Base-by-base conservation (phyloP, 805 yeast species). In the Nadsonia fulvescens region DNA sequence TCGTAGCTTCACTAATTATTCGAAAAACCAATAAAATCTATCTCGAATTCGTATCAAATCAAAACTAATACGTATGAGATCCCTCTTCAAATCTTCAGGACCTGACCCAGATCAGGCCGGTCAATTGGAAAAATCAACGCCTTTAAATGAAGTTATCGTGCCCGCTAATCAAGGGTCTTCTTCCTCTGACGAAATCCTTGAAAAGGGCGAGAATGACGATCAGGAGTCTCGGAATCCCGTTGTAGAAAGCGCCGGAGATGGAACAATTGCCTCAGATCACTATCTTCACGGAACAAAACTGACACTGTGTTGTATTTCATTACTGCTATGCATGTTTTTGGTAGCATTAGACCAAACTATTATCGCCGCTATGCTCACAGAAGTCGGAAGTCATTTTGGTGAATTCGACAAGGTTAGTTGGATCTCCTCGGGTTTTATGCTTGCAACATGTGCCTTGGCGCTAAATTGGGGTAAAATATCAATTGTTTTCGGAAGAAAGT, bases 381-480 rank as follows among this genome's bases (percentile, higher is more conserved):
- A 37, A 20, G 35, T 38, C 18, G 31, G 39, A 5, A 51, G 58
- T 5, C 63, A 65, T 19, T 68, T 70, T 12, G 58, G 62, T 15
- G 53, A 65, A 45, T 50, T 61, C 25, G 56, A 60, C 17, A 51
- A 61, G 11, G n/a, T 27, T 25, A 1, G 21, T 25, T 3, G 29
- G 29, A 4, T 27, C 21, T 49, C 56, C n/a, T 38, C 53, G 12
- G 40, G 40, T n/a, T 70, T 79, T 78, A 68, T 73, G 4, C 75
- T 76, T 3, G 66, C 76, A 0, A 61, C 73, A 1, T 66, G 68
- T 24, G 50, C 73, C 12, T 41, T 73, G 21, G 68, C 79, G 41
- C 77, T 76, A 1, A 46, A 70, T n/a, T 67, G 64, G 28, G 81
- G 81, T 1, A 61, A 69, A 24, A 46, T 70, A 7, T 61, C 72